Percentiles rank a stretch among this genome's conserved stretches.
These are phyloP conservation scores for Vanilla planifolia DNA, from an alignment of 106 monocot species.

Conservation along the genomic window DNA sequence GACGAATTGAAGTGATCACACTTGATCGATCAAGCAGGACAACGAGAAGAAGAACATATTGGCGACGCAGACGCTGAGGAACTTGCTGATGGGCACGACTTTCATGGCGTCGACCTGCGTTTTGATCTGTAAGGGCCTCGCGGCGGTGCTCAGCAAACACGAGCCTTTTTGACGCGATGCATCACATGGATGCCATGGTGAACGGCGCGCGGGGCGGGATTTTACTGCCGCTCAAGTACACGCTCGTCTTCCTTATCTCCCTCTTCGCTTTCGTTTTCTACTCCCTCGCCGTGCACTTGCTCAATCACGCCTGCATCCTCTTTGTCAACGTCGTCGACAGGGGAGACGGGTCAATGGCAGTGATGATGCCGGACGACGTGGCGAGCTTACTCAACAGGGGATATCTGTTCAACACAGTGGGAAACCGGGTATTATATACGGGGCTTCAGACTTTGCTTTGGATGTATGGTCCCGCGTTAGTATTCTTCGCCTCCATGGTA, in stretches of 20 bases:
- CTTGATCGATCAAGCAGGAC: no score
- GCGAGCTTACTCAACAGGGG: conserved; percentile 9
- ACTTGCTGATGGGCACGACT: conserved; percentile 15
- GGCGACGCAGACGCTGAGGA: conserved; percentile 21
- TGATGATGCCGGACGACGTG: conserved; percentile 10
- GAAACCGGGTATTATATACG: conserved; percentile 16
- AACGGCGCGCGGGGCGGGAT: conserved; percentile 13
- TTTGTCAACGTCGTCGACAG: conserved; percentile 6
- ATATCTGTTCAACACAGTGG: conserved; percentile 5
- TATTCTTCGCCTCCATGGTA: conserved; percentile 6
- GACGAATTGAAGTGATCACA: no score
- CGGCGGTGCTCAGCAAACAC: conserved; percentile 19
- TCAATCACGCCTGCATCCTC: conserved; percentile 13
- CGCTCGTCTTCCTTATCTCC: no score
- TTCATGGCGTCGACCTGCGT: conserved; percentile 22
- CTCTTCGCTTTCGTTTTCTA: no score
- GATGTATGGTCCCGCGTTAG: conserved; percentile 22
- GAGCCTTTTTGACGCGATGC: conserved; percentile 22
- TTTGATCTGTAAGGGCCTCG: conserved; percentile 18
- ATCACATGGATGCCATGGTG: conserved; percentile 2
- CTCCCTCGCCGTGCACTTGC: no score
- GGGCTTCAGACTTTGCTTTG: conserved; percentile 15
- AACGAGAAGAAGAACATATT: conserved; percentile 21
- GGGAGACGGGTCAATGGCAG: not conserved
- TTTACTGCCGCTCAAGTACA: conserved; percentile 13